Conservation (phyloP, 257 asterid species). For the Schizonepeta tenuifolia region DNA sequence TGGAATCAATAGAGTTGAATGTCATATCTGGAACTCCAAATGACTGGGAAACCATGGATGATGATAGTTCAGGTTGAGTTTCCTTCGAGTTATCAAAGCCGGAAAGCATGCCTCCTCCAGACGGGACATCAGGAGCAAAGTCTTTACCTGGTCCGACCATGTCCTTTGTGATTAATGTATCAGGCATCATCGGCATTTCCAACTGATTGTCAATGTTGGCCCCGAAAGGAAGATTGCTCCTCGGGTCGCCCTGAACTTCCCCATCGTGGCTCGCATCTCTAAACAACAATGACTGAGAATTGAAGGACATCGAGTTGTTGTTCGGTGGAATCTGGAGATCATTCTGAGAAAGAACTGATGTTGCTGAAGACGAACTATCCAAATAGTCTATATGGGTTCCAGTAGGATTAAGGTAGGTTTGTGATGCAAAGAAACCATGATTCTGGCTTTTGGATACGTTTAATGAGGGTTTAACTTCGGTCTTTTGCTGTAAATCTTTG, state of each 20-base stretch:
- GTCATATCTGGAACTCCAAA: constrained; percentile 95
- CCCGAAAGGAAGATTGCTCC: constrained; percentile 57
- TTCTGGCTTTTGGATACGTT: constrained; percentile 62
- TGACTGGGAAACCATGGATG: constrained; percentile 94
- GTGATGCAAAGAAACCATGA: constrained; percentile 66
- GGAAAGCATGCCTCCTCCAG: constrained; percentile 71
- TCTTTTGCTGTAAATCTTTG: constrained; percentile 58
- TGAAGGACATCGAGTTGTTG: constrained; percentile 76
- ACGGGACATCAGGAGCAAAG: constrained; percentile 50
- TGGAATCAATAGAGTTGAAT: constrained; percentile 79
- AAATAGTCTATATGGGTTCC: constrained; percentile 75
- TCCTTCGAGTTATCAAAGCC: constrained; percentile 70
- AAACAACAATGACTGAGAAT: constrained; percentile 65
- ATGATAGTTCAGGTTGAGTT: constrained; percentile 78
- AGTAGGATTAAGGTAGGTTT: constrained; percentile 49
- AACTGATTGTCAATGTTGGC: constrained; percentile 63
- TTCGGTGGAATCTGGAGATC: constrained; percentile 61
- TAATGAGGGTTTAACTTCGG: constrained; percentile 62
- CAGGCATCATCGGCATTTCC: constrained; percentile 71
- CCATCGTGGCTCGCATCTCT: constrained; percentile 68
- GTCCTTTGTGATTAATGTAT: constrained; percentile 57
- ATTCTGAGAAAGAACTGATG: constrained; percentile 83
- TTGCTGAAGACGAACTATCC: constrained; percentile 90
- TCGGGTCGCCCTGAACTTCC: constrained; percentile 66
- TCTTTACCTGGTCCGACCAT: constrained; percentile 66